These are phyloP conservation scores for Penicillium macrosclerotiorum DNA, from an alignment of 495 filamentous ascomycete genomes.

Conservation along the genomic window DNA sequence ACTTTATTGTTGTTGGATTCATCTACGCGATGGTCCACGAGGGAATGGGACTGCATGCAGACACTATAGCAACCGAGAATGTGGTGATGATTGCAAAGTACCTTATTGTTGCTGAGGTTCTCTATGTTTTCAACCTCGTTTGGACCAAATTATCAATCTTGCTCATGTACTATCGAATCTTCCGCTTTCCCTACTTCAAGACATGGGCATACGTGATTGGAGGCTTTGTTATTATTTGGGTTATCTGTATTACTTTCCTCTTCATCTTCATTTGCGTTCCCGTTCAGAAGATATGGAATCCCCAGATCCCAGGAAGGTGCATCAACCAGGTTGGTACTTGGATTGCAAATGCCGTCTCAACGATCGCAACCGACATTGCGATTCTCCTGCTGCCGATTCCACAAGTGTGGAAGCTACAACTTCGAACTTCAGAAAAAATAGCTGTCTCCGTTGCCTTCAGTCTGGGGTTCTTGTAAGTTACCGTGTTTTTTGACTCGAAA, in stretches of 20 bases:
- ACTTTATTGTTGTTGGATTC: constrained; percentile 32
- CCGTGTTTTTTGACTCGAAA: too few relatives aligned
- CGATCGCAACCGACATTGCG: constrained; percentile 44
- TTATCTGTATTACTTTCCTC: constrained; percentile 39
- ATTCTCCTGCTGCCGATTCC: constrained; percentile 44
- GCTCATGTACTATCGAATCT: constrained; percentile 44
- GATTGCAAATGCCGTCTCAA: constrained; percentile 43
- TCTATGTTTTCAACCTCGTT: constrained; percentile 41
- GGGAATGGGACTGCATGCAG: constrained; percentile 35
- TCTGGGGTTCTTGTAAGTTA: constrained; percentile 29
- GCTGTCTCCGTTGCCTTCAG: constrained; percentile 22
- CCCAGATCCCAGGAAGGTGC: constrained; percentile 32
- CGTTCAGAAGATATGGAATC: constrained; percentile 39
- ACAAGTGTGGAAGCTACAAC: constrained; percentile 42
- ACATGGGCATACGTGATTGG: constrained; percentile 36
- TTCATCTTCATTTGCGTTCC: constrained; percentile 48
- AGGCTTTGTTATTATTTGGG: constrained; percentile 37
- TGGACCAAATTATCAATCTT: constrained; percentile 42
- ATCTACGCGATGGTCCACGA: constrained; percentile 29
- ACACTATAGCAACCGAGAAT: constrained; percentile 11
- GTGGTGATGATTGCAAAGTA: constrained; percentile 34
- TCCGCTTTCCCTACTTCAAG: constrained; percentile 36
- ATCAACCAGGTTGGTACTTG: constrained; percentile 43
- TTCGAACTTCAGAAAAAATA: constrained; percentile 22
- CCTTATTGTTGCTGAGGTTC: constrained; percentile 36